phyloP scores from a whole-genome alignment of 2,329 filamentous ascomycete species.

The Diaporthe citrichinensis region DNA sequence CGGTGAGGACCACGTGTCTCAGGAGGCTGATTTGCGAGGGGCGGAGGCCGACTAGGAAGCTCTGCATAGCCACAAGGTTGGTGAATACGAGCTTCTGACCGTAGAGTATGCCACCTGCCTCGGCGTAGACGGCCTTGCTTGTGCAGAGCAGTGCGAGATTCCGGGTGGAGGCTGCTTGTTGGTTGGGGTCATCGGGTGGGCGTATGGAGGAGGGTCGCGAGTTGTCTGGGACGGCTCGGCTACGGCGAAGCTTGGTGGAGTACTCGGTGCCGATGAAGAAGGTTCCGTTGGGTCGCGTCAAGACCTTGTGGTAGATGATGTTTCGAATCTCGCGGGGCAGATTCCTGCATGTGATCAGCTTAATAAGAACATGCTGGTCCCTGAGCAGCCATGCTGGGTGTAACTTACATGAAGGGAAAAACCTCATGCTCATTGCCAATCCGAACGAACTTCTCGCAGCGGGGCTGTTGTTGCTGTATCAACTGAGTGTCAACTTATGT shows the following conservation, averaged over 20 bases:
- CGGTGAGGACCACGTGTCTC: neutral
- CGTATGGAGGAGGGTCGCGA: too few relatives aligned
- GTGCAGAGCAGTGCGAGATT: neutral
- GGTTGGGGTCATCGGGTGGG: neutral
- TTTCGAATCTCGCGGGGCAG: conserved; percentile 17
- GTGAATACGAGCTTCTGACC: neutral
- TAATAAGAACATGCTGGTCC: accelerated
- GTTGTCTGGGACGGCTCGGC: neutral
- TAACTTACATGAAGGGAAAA: neutral
- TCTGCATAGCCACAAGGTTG: neutral
- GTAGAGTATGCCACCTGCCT: neutral
- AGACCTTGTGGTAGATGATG: neutral
- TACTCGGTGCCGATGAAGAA: neutral
- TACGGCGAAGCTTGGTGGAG: neutral
- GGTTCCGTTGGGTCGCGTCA: neutral
- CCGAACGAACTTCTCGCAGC: neutral
- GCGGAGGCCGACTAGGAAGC: neutral
- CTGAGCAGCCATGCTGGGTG: too few relatives aligned
- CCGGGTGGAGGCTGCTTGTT: neutral
- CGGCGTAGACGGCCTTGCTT: neutral
- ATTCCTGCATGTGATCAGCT: neutral
- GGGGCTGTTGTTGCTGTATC: neutral
- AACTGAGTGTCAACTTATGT: neutral
- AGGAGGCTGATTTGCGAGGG: neutral
- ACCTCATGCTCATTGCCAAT: neutral